phyloP scores from a whole-genome alignment of 2,329 filamentous ascomycete genomes.

The Stylonectria norvegica region DNA sequence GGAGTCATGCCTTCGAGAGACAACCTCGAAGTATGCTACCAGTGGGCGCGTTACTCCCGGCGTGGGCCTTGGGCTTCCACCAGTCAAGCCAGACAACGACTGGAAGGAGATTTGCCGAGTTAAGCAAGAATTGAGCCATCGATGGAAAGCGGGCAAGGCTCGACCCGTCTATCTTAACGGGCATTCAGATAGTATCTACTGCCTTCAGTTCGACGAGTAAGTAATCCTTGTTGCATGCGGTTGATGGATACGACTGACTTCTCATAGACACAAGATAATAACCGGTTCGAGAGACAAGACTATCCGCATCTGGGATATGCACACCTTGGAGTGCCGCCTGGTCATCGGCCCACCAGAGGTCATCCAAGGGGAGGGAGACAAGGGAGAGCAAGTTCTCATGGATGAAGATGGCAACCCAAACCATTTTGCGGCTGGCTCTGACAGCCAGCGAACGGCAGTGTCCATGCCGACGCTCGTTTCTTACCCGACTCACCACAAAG shows the following conservation, averaged over 20 bases:
- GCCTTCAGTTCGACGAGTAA: conserved; percentile 94
- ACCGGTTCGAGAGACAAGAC: conserved; percentile 95
- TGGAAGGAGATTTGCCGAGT: conserved; percentile 85
- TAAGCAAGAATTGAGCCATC: conserved; percentile 68
- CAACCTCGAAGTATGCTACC: conserved; percentile 58
- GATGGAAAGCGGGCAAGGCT: conserved; percentile 77
- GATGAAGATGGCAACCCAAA: conserved; percentile 49
- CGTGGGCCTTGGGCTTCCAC: conserved; percentile 55
- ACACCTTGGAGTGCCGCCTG: conserved; percentile 77
- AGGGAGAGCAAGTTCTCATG: no score
- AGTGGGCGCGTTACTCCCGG: conserved; percentile 51
- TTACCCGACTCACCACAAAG: conserved; percentile 71
- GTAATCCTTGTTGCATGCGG: conserved; percentile 29
- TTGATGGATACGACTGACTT: conserved; percentile 32
- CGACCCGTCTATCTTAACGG: conserved; percentile 86
- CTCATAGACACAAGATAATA: conserved; percentile 80
- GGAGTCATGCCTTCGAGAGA: conserved; percentile 60
- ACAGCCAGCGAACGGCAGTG: conserved; percentile 43
- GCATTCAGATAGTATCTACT: conserved; percentile 95
- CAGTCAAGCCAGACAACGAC: conserved; percentile 60
- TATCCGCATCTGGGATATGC: conserved; percentile 93
- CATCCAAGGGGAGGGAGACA: conserved; percentile 48
- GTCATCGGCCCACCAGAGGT: conserved; percentile 78
- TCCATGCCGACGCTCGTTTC: conserved; percentile 55
- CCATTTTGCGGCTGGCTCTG: conserved; percentile 54